Evolutionary conservation across 768 basidiomycete genomes (phyloP), one percentile per base, ranked within the genome.

Genomic region (Cystobasidium onofrii): DNA sequence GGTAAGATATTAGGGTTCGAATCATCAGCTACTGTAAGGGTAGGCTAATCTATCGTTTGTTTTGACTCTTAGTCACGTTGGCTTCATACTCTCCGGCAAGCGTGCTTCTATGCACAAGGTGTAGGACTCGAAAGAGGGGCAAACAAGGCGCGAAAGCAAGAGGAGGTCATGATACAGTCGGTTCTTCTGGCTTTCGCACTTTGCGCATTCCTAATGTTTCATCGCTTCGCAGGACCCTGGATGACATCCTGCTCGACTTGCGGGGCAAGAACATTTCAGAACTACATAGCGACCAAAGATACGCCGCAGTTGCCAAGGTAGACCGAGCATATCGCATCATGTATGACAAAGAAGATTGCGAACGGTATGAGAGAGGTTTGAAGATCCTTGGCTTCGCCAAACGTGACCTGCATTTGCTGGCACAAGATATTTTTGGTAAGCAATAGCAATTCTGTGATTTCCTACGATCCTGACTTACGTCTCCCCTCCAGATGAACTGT

Each of bases 41-140:
- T n/a, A n/a, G n/a, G n/a, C n/a, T n/a, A n/a, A n/a, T n/a, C n/a
- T n/a, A n/a, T n/a, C n/a, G n/a, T n/a, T n/a, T n/a, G n/a, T n/a
- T n/a, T n/a, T n/a, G n/a, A n/a, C n/a, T n/a, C n/a, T n/a, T 57
- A 77, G 76, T 75, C 75, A 46, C 70, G 73, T 15, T 76, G 76
- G 71, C 66, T 78, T 23, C 66, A 60, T 29, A 17, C 60, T 1
- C 71, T 78, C 9, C 72, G 77, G 23, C 75, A 76, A 44, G 67
- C 64, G 17, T 75, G 74, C 70, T 64, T 52, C 29, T 76, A 78
- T 39, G 74, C 77, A 15, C 63, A 74, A 73, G 18, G 44, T 39
- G 1, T n/a, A 10, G 2, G 36, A 54, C 66, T 34, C 36, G n/a
- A 57, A 39, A 6, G 29, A 27, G 13, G 54, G 29, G 27, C 54